Evolutionary conservation across 169 alveolate genomes (phyloP).

Genomic region (Plasmodium ovale): DNA sequence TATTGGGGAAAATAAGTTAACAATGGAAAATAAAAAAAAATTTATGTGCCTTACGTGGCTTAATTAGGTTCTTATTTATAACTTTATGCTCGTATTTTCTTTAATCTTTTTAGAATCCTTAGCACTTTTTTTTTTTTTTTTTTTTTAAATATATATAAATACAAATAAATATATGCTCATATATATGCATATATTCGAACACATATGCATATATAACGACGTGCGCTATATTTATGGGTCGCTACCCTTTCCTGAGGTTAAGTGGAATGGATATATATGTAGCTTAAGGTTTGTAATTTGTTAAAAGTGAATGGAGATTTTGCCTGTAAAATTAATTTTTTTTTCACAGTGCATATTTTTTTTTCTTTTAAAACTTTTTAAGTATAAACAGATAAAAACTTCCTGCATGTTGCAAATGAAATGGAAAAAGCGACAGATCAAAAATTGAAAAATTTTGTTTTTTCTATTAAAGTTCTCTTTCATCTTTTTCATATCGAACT

Average conservation of each 20-base stretch:
- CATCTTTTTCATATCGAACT: neutral
- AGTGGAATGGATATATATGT: neutral
- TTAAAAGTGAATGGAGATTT: neutral
- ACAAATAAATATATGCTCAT: no score
- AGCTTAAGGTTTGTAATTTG: constrained; percentile 13
- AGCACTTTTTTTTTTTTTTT: constrained; percentile 17
- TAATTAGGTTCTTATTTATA: constrained; percentile 5
- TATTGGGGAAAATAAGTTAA: neutral
- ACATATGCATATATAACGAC: neutral
- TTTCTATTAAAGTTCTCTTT: neutral
- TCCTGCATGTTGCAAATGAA: neutral
- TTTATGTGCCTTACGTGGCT: neutral
- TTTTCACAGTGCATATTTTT: constrained; percentile 1
- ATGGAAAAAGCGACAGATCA: constrained; percentile 10
- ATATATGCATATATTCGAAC: neutral
- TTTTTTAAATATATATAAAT: no score
- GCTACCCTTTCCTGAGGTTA: neutral
- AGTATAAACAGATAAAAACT: constrained; percentile 7
- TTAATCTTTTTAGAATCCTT: neutral
- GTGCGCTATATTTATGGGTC: constrained; percentile 17
- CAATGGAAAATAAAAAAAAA: constrained; percentile 7
- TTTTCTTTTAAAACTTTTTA: constrained; percentile 14
- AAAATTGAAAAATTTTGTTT: neutral
- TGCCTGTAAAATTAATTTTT: neutral
- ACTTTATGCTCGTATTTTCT: neutral